A percentile compares a stretch with the other conserved stretches of the same genome.
Conservation (phyloP, 1,284 basidiomycete genomes). For the Malassezia globosa region DNA sequence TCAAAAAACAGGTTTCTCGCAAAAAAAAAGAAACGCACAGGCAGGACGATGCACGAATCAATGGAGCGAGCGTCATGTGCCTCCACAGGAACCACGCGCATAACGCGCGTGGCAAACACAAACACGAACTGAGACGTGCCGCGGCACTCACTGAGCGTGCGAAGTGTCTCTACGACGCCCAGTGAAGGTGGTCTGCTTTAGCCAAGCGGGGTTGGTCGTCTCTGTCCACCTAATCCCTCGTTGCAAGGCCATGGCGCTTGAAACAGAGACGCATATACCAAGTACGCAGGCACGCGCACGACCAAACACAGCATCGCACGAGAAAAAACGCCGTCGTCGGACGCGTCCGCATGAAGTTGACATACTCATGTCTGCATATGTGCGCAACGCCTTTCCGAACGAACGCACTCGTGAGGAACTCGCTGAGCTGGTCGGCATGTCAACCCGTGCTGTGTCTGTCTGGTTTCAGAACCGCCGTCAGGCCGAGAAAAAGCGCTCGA, state of each 20-base stretch:
- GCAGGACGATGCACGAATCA: neutral
- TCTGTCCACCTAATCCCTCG: neutral
- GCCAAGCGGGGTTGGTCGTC: neutral
- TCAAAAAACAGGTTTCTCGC: too few species aligned
- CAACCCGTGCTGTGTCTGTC: constrained; percentile 31
- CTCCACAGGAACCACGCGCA: constrained; percentile 1
- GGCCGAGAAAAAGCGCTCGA: constrained; percentile 44
- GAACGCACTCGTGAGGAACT: constrained; percentile 32
- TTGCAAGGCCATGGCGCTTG: neutral
- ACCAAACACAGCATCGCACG: neutral
- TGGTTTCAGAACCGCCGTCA: constrained; percentile 45
- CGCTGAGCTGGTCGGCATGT: constrained; percentile 33
- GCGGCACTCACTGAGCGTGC: neutral
- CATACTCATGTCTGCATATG: constrained; percentile 30
- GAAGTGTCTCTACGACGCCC: neutral
- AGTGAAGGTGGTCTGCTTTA: neutral
- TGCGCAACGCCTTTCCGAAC: constrained; percentile 39
- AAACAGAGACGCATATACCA: neutral
- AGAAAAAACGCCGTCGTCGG: constrained; percentile 25
- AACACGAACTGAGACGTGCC: constrained; percentile 8
- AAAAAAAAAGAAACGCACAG: neutral
- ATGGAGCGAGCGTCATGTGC: neutral
- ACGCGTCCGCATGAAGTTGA: constrained; percentile 36
- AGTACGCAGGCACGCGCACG: neutral
- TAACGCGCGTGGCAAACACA: constrained; percentile 8